Conservation (phyloP, 129 eudicot genomes). For the Calendula officinalis region DNA sequence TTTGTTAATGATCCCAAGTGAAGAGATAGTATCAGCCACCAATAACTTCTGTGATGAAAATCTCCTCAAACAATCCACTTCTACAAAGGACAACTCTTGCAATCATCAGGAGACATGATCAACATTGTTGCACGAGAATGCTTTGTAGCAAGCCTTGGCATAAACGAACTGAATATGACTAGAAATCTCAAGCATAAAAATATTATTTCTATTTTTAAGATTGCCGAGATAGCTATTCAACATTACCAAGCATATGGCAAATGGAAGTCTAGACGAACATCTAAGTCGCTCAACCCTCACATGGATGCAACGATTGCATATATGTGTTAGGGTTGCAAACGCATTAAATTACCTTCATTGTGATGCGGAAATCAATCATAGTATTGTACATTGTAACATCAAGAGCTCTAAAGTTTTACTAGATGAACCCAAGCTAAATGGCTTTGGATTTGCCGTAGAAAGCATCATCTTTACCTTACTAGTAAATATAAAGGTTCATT, state of each 20-base stretch:
- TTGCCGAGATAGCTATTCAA: not conserved
- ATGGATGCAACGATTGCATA: not conserved
- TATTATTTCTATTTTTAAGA: not conserved
- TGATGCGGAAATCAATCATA: not conserved
- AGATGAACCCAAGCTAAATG: not conserved
- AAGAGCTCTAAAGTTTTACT: not conserved
- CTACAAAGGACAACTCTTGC: not conserved
- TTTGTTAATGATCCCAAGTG: not conserved
- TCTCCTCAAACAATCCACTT: not conserved
- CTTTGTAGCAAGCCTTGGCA: not conserved
- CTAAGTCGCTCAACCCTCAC: not conserved
- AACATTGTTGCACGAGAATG: not conserved
- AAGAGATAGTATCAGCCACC: too few relatives aligned
- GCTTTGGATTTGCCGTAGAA: not conserved
- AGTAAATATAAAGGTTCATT: not conserved
- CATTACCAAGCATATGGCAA: not conserved
- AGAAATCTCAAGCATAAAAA: not conserved
- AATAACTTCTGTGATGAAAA: not conserved
- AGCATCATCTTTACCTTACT: not conserved
- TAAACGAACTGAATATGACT: not conserved
- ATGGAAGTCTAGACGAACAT: not conserved
- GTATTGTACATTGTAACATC: not conserved
- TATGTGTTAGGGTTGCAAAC: not conserved
- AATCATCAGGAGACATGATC: not conserved
- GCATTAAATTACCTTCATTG: not conserved